These are phyloP conservation scores for Globisporangium perplexum DNA, from an alignment of 352 stramenopile genomes.

Conservation along the genomic window DNA sequence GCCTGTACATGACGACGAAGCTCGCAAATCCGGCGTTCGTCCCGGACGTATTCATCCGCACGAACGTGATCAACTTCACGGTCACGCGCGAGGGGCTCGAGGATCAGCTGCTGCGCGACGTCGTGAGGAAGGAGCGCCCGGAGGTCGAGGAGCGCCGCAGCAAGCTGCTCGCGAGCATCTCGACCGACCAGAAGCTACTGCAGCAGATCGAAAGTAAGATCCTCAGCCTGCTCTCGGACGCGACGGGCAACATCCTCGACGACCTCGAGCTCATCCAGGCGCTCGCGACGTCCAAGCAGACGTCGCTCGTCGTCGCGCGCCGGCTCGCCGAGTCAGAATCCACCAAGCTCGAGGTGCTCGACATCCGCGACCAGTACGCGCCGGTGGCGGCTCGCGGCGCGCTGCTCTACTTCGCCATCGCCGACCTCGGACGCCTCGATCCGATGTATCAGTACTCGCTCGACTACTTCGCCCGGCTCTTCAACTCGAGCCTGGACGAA, in stretches of 20 bases:
- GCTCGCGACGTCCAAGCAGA: conserved; percentile 64
- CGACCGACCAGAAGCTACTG: conserved; percentile 84
- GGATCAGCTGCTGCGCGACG: conserved; percentile 85
- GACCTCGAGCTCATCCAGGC: conserved; percentile 79
- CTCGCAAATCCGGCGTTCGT: conserved; percentile 89
- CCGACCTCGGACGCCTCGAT: conserved; percentile 49
- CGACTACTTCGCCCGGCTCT: conserved; percentile 62
- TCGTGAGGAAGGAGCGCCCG: conserved; percentile 79
- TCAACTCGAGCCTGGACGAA: conserved; percentile 50
- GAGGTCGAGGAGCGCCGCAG: conserved; percentile 88
- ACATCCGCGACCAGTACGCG: conserved; percentile 62
- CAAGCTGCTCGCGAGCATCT: conserved; percentile 82
- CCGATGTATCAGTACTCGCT: conserved; percentile 83
- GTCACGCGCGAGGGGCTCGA: conserved; percentile 89
- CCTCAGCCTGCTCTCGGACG: conserved; percentile 76
- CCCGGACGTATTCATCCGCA: conserved; percentile 90
- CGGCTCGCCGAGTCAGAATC: conserved; percentile 50
- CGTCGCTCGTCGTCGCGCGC: conserved; percentile 44
- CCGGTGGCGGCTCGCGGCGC: conserved; percentile 45
- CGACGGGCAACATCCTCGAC: conserved; percentile 89
- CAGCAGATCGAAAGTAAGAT: conserved; percentile 91
- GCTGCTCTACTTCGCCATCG: conserved; percentile 69
- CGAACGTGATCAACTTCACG: conserved; percentile 93
- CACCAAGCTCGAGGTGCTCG: conserved; percentile 52
- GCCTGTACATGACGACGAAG: conserved; percentile 90